phyloP scores from a whole-genome alignment of 1,139 yeast genomes.

The Blastobotrys petasosporus region DNA sequence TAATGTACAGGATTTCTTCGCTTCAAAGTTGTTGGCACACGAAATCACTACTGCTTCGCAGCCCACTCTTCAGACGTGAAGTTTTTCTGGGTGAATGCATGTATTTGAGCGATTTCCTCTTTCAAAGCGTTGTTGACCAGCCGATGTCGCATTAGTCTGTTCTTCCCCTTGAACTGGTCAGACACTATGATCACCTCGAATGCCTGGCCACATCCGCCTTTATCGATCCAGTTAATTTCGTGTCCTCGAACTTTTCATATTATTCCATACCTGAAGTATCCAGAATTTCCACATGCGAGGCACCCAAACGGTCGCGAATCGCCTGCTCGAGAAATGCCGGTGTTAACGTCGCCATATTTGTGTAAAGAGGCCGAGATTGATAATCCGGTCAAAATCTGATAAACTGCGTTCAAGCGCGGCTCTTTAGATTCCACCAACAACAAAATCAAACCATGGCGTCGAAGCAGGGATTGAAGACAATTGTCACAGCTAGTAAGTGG shows the following conservation, averaged over 20 bases:
- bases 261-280: slow-evolving; percentile 35
- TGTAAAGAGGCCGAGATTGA: neutral
- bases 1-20: no score
- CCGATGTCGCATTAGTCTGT: slow-evolving; percentile 79
- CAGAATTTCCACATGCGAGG: slow-evolving; percentile 34
- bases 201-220: slow-evolving; percentile 83
- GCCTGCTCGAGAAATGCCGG: slow-evolving; percentile 27
- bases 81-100: slow-evolving; percentile 78
- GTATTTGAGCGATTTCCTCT: slow-evolving; percentile 78
- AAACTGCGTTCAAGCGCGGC: neutral
- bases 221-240: neutral
- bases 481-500: slow-evolving; percentile 15
- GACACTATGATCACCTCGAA: slow-evolving; percentile 78
- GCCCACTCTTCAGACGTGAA: slow-evolving; percentile 31
- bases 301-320: slow-evolving; percentile 31
- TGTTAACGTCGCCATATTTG: slow-evolving; percentile 12
- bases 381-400: neutral
- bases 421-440: neutral
- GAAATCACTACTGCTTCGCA: slow-evolving; percentile 11
- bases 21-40: neutral
- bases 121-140: slow-evolving; percentile 72
- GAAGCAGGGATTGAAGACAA: slow-evolving; percentile 18
- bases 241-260: neutral
- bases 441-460: slow-evolving; percentile 12
- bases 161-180: slow-evolving; percentile 68